A percentile compares a stretch with the other conserved stretches of the same genome.
Conservation (phyloP, 169 alveolate genomes). For the Miamiensis avidus region DNA sequence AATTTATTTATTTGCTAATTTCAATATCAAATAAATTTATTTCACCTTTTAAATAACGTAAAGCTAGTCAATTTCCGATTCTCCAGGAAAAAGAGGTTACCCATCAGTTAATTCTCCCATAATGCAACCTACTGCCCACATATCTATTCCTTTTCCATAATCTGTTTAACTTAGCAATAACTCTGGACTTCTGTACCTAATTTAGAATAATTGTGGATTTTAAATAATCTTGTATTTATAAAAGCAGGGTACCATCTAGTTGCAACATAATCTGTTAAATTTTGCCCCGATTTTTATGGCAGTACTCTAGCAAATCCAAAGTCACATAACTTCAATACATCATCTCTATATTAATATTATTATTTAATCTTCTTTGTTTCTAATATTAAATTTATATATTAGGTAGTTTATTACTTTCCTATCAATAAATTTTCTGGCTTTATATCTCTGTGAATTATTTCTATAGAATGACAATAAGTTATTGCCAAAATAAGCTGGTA, state of each 20-base stretch:
- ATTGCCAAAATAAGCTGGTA: conserved; percentile 91
- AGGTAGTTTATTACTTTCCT: conserved; percentile 4
- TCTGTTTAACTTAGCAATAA: conserved; percentile 65
- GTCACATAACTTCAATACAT: conserved; percentile 87
- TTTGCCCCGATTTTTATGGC: conserved; percentile 55
- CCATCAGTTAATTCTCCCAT: conserved; percentile 95
- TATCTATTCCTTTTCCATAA: conserved; percentile 88
- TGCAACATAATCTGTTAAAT: conserved; percentile 82
- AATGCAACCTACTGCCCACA: conserved; percentile 93
- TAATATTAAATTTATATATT: background rate
- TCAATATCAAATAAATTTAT: background rate
- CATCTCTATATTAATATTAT: conserved; percentile 3
- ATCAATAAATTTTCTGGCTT: conserved; percentile 92
- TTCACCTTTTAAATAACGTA: conserved; percentile 75
- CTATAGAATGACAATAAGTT: conserved; percentile 84
- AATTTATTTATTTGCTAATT: too few relatives aligned
- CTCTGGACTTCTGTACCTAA: conserved; percentile 77
- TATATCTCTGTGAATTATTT: conserved; percentile 91
- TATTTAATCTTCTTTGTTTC: background rate
- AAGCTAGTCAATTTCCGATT: conserved; percentile 88
- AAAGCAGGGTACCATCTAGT: conserved; percentile 74
- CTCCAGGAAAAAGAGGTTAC: conserved; percentile 94
- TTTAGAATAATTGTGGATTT: too few relatives aligned
- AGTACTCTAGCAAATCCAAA: conserved; percentile 92
- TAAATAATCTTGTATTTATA: too few relatives aligned